A percentile compares a stretch with the other conserved stretches of the same genome.
phyloP scores from a whole-genome alignment of 148 eudicot species.

The Talinum fruticosum region DNA sequence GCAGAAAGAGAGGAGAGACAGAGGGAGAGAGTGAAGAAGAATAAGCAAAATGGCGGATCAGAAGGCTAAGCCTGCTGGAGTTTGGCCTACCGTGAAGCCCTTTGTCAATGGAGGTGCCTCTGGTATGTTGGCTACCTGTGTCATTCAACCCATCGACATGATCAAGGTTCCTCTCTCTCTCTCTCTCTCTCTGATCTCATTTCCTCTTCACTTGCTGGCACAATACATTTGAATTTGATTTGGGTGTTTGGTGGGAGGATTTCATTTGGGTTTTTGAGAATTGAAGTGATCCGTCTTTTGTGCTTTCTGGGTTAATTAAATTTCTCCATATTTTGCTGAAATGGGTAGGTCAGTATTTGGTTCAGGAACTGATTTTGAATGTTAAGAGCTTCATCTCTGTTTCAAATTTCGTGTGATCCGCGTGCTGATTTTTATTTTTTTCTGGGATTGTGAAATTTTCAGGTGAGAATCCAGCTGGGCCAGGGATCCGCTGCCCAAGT shows the following conservation, averaged over 20 bases:
- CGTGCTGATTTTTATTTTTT: background rate
- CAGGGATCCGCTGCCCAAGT: slow-evolving; percentile 85
- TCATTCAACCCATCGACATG: slow-evolving; percentile 47
- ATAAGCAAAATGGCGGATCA: slow-evolving; percentile 30
- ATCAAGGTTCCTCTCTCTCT: slow-evolving; percentile 25
- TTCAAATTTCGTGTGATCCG: background rate
- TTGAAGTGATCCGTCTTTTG: background rate
- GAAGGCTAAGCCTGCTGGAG: slow-evolving; percentile 25
- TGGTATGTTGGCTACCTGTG: slow-evolving; percentile 50
- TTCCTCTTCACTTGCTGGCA: background rate
- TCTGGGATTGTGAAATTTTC: slow-evolving; percentile 23
- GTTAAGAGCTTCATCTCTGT: background rate
- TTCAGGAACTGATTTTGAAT: background rate
- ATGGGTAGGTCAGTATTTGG: background rate
- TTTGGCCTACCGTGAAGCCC: slow-evolving; percentile 44
- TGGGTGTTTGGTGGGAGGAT: background rate
- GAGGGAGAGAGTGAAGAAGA: background rate
- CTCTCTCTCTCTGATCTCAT: background rate
- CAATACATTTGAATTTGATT: no score
- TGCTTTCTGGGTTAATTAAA: no score
- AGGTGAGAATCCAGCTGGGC: slow-evolving; percentile 97
- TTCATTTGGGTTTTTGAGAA: background rate
- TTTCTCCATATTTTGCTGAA: background rate
- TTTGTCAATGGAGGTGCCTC: slow-evolving; percentile 49
- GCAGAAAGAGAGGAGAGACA: background rate